Evolutionary conservation across 2,329 filamentous ascomycete genomes (phyloP).

Genomic region (Colletotrichum sp.): DNA sequence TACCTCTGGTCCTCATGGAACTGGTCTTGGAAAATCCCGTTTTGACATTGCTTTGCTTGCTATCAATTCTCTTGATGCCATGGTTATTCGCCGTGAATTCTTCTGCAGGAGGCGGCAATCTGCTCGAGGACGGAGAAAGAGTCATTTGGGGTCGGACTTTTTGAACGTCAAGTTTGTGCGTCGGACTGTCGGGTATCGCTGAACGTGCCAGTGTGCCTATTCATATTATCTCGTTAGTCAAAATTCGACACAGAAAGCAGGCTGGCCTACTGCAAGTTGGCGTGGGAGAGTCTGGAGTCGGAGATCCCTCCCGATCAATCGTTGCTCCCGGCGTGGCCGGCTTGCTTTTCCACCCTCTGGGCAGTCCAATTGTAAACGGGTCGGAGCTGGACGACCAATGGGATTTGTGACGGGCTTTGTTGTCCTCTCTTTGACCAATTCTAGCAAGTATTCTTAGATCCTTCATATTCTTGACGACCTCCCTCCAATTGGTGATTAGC

Average conservation of each 20-base stretch:
- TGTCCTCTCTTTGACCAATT: slow-evolving; percentile 16
- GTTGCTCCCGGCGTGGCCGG: slow-evolving; percentile 14
- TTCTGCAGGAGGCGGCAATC: slow-evolving; percentile 24
- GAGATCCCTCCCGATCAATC: slow-evolving; percentile 32
- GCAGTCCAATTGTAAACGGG: slow-evolving; percentile 39
- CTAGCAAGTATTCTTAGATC: slow-evolving; percentile 41
- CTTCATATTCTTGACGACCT: slow-evolving; percentile 65
- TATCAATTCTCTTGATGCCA: neutral
- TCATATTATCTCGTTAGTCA: slow-evolving; percentile 11
- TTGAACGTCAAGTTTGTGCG: slow-evolving; percentile 18
- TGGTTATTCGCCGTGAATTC: slow-evolving; percentile 23
- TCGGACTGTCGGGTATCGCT: neutral
- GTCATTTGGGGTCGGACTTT: slow-evolving; percentile 20
- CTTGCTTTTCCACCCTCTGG: slow-evolving; percentile 37
- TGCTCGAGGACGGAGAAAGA: slow-evolving; percentile 19
- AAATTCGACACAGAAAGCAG: neutral
- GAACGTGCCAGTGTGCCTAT: slow-evolving; percentile 3
- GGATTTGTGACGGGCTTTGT: slow-evolving; percentile 13
- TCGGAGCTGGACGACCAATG: slow-evolving; percentile 47
- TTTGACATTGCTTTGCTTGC: neutral
- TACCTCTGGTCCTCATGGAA: neutral
- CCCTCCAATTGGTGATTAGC: slow-evolving; percentile 69
- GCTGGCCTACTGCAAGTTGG: slow-evolving; percentile 26
- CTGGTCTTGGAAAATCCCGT: neutral
- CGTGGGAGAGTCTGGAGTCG: slow-evolving; percentile 41